phyloP scores from a whole-genome alignment of 768 basidiomycete species.

The Mrakia hoshinonis region DNA sequence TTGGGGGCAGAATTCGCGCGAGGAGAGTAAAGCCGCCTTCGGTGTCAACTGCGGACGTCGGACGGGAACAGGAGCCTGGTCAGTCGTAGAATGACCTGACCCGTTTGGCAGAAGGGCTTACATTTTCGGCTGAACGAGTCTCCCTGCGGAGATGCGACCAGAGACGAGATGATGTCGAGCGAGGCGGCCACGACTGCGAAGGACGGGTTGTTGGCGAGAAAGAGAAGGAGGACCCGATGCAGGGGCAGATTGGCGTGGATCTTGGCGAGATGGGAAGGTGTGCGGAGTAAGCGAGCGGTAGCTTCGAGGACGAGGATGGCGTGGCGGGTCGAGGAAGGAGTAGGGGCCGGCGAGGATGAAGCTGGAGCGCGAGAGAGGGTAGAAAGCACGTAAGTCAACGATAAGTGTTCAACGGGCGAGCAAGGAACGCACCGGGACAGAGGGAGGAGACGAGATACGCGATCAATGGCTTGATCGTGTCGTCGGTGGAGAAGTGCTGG shows the following conservation, averaged over 20 bases:
- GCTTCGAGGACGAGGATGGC: conserved; percentile 50
- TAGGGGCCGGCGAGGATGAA: background rate
- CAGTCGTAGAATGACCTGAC: background rate
- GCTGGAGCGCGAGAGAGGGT: background rate
- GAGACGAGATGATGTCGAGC: conserved; percentile 34
- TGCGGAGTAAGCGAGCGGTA: conserved; percentile 56
- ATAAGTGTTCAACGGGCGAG: background rate
- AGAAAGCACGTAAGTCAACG: background rate
- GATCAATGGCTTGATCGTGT: conserved; percentile 72
- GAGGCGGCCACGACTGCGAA: conserved; percentile 41
- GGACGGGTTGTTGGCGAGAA: conserved; percentile 69
- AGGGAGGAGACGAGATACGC: conserved; percentile 77
- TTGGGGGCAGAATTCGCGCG: conserved; percentile 55
- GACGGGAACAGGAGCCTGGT: background rate
- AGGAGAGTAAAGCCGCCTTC: conserved; percentile 75
- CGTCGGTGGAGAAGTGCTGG: conserved; percentile 63
- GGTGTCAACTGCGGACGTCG: conserved; percentile 49
- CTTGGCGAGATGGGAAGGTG: conserved; percentile 52
- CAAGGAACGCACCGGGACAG: conserved; percentile 50
- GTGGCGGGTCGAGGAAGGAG: background rate
- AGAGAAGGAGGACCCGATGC: conserved; percentile 65
- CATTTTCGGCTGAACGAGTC: conserved; percentile 69
- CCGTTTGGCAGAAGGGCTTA: background rate
- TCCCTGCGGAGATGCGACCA: conserved; percentile 47
- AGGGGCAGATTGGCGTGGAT: conserved; percentile 67